Percentiles rank a stretch among this genome's conserved stretches.
These are phyloP conservation scores for Didymella pomorum DNA, from an alignment of 2,329 filamentous ascomycete species.

Conservation along the genomic window DNA sequence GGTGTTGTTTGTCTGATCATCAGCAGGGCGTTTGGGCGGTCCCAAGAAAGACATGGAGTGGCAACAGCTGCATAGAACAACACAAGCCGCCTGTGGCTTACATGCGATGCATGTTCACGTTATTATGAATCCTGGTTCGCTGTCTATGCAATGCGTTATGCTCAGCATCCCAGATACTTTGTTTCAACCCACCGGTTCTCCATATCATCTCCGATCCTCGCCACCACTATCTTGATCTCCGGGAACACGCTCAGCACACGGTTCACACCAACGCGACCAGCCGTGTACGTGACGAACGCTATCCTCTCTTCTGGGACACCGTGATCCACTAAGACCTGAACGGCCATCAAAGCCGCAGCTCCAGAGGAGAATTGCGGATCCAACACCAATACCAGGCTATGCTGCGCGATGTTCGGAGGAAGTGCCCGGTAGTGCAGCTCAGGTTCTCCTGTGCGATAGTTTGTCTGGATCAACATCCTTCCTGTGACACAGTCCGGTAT, in stretches of 20 bases:
- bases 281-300: constrained; percentile 91
- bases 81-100: constrained; percentile 10
- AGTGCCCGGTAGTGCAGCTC: constrained; percentile 90
- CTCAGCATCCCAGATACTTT: constrained; percentile 85
- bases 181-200: constrained; percentile 91
- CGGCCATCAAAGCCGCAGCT: constrained; percentile 87
- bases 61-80: background rate
- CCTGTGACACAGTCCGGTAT: constrained; percentile 93
- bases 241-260: constrained; percentile 89
- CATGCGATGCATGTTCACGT: background rate
- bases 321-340: constrained; percentile 93
- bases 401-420: constrained; percentile 71
- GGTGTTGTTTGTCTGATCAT: background rate
- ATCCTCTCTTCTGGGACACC: constrained; percentile 85
- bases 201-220: constrained; percentile 79
- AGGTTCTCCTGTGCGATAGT: constrained; percentile 74
- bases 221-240: constrained; percentile 84
- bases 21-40: background rate
- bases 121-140: background rate
- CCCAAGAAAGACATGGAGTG: background rate
- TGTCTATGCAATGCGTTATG: background rate
- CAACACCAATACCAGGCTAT: constrained; percentile 83
- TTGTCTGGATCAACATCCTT: constrained; percentile 88
- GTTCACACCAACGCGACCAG: constrained; percentile 83
- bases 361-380: constrained; percentile 96